Evolutionary conservation across 1,284 basidiomycete species (phyloP).

Genomic region (Malassezia furfur): DNA sequence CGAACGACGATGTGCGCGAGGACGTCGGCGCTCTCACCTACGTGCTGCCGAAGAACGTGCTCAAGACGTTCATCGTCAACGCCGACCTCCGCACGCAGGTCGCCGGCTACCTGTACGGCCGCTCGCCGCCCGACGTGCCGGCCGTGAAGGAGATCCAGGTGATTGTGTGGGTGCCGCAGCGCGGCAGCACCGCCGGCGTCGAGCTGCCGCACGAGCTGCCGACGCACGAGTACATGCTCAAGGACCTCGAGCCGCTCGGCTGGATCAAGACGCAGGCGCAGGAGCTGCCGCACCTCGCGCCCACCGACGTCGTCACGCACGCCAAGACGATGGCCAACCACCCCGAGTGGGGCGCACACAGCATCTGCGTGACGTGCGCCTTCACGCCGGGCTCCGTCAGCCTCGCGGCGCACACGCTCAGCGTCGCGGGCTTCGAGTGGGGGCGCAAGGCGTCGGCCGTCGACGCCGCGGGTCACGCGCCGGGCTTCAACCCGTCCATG

Average conservation of each 20-base stretch:
- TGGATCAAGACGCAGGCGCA: conserved; percentile 87
- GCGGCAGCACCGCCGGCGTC: conserved; percentile 85
- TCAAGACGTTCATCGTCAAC: conserved; percentile 86
- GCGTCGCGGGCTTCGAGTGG: conserved; percentile 92
- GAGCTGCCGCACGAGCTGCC: conserved; percentile 78
- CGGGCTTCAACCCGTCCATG: conserved; percentile 87
- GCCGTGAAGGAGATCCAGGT: conserved; percentile 99
- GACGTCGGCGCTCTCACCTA: conserved; percentile 88
- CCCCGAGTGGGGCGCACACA: conserved; percentile 84
- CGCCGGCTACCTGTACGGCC: conserved; percentile 84
- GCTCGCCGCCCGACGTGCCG: conserved; percentile 86
- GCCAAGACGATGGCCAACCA: conserved; percentile 93
- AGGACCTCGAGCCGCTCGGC: conserved; percentile 88
- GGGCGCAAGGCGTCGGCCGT: conserved; percentile 76
- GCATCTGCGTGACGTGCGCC: conserved; percentile 84
- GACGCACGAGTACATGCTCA: conserved; percentile 83
- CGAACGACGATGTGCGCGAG: conserved; percentile 97
- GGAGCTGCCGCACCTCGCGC: conserved; percentile 58
- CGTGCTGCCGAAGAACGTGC: conserved; percentile 92
- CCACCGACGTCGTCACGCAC: conserved; percentile 88
- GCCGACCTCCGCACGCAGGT: conserved; percentile 93
- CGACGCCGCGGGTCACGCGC: conserved; percentile 52
- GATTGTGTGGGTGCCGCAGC: conserved; percentile 87
- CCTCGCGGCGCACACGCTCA: conserved; percentile 79
- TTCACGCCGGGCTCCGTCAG: conserved; percentile 98